These are phyloP conservation scores for Serendipita sp. DNA, from an alignment of 768 basidiomycete genomes.

Conservation along the genomic window DNA sequence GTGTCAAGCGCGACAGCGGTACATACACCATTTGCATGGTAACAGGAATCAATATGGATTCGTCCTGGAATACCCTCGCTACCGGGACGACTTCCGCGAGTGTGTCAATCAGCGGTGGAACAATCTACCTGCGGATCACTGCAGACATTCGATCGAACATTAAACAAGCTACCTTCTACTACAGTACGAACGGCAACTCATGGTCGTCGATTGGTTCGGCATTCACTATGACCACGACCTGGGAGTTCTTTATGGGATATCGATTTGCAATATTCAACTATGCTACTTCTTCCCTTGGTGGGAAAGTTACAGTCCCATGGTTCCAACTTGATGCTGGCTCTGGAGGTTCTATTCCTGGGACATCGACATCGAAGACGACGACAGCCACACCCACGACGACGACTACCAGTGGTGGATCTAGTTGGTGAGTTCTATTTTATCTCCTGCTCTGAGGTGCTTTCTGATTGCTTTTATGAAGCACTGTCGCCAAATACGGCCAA, in stretches of 20 bases:
- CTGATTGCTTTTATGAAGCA: background rate
- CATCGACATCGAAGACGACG: background rate
- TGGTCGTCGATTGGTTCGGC: background rate
- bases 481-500: background rate
- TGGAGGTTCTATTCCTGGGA: background rate
- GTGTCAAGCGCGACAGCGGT: background rate
- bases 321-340: background rate
- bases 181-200: conserved; percentile 7
- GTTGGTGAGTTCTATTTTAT: background rate
- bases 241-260: conserved; percentile 10
- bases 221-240: conserved; percentile 6
- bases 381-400: background rate
- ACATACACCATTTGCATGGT: background rate
- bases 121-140: conserved; percentile 4
- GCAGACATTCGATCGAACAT: background rate
- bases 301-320: conserved; percentile 6
- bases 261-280: conserved; percentile 10
- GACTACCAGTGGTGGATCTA: background rate
- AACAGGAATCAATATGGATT: background rate
- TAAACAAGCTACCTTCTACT: conserved; percentile 6
- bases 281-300: conserved; percentile 6
- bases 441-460: background rate
- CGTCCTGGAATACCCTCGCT: background rate
- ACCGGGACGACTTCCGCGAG: conserved; percentile 6
- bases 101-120: conserved; percentile 3